phyloP scores from a whole-genome alignment of 768 basidiomycete genomes.

The Daedalea quercina region DNA sequence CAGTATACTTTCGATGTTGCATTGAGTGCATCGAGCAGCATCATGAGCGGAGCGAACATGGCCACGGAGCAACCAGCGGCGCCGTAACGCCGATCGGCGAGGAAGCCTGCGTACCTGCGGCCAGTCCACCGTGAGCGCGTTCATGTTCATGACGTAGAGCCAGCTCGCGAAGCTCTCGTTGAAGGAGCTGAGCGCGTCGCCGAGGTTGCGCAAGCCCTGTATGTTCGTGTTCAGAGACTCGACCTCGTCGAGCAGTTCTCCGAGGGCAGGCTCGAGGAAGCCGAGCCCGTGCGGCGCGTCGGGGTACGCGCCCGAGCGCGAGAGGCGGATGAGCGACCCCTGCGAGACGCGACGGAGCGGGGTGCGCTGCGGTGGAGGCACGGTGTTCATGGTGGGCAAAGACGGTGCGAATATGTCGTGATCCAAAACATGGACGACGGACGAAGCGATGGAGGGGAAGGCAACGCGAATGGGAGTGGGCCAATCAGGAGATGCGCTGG shows the following conservation, averaged over 20 bases:
- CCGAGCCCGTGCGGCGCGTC: constrained; percentile 80
- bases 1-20: not conserved
- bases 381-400: not conserved
- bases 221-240: constrained; percentile 74
- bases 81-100: no score
- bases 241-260: constrained; percentile 85
- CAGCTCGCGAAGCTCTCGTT: constrained; percentile 93
- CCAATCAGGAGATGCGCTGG: no score
- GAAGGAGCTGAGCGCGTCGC: constrained; percentile 73
- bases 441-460: no score
- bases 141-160: constrained; percentile 92
- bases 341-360: constrained; percentile 84
- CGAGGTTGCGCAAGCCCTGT: constrained; percentile 62
- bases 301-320: constrained; percentile 64
- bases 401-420: no score
- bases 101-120: constrained; percentile 48
- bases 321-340: constrained; percentile 82
- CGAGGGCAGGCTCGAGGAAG: constrained; percentile 77
- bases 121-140: constrained; percentile 92
- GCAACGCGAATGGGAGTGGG: no score
- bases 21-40: no score
- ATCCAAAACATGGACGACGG: no score
- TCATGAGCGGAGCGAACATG: no score
- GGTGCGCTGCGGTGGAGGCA: not conserved
- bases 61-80: no score